A percentile compares a stretch with the other conserved stretches of the same genome.
Evolutionary conservation across 2,329 filamentous ascomycete genomes (phyloP).

Genomic region (Colletotrichum graminicola): DNA sequence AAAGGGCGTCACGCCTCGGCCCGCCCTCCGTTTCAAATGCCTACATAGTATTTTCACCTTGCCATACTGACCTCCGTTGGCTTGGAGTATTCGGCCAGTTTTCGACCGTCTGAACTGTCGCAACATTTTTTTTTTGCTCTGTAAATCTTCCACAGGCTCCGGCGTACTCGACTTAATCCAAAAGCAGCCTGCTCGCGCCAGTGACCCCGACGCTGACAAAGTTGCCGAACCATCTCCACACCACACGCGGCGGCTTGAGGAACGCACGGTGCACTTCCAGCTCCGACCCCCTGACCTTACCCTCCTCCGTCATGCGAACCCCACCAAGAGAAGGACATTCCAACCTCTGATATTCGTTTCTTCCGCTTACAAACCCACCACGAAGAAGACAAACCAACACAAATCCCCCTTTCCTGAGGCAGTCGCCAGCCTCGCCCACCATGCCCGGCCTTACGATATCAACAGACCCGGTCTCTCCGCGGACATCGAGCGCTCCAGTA

Average conservation of each 20-base stretch:
- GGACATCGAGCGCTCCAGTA: slow-evolving; percentile 43
- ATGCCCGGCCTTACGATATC: slow-evolving; percentile 50
- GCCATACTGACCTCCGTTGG: slow-evolving; percentile 14
- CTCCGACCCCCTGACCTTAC: slow-evolving; percentile 26
- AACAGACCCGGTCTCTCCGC: slow-evolving; percentile 43
- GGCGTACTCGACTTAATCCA: slow-evolving; percentile 9
- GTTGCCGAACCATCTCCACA: slow-evolving; percentile 18
- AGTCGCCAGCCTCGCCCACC: slow-evolving; percentile 32
- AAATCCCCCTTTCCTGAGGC: neutral
- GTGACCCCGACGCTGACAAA: slow-evolving; percentile 27
- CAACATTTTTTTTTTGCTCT: neutral
- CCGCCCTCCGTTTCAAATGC: neutral
- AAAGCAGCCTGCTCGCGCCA: slow-evolving; percentile 23
- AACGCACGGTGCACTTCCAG: slow-evolving; percentile 35
- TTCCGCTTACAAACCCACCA: slow-evolving; percentile 19
- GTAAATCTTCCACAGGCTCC: neutral
- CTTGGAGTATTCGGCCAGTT: neutral
- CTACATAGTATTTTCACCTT: neutral
- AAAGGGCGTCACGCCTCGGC: neutral
- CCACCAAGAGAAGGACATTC: slow-evolving; percentile 28
- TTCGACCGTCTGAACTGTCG: slow-evolving; percentile 10
- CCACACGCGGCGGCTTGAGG: neutral
- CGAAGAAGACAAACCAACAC: slow-evolving; percentile 13
- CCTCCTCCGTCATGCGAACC: slow-evolving; percentile 23
- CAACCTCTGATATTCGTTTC: slow-evolving; percentile 16